Base-by-base conservation (phyloP, 768 basidiomycete species). In the Coprinellus micaceus region DNA sequence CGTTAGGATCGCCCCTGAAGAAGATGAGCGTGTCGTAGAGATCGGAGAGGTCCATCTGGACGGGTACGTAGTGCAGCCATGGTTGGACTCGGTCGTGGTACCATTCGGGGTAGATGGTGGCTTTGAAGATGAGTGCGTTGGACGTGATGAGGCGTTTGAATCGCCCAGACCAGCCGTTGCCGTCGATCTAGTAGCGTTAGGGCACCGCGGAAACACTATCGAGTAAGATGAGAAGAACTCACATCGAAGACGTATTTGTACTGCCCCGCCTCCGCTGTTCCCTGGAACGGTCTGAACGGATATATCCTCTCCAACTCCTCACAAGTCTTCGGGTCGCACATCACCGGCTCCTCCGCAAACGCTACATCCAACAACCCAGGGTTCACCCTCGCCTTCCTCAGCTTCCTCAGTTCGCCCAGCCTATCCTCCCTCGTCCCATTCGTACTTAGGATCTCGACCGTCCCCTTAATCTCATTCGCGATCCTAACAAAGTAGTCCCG, bases 1-100 rank as follows among this genome's bases (percentile, higher is more conserved):
- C 82, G 53, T 80, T 73, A 7, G 74, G 75, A 60, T 80, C 78
- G 0, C 88, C 86, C 0, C 83, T 81, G 71, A 91, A 91, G 73
- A 93, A 93, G 1, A 83, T 69, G 44, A 89, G 74, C 3, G 83
- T 73, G 60, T 91, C 90, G 65, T 88, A 80, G 3, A 91, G 67
- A 67, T 91, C 88, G 0, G 79, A 76, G 11, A 86, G 77, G 59
- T 87, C 84, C 0, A 86, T 57, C 59, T 84, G 80, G 3, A 89
- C 73, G 2, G 88, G 88, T 0, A 90, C 77, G 64, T 89, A 91
- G 66, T 89, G 88, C 1, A 87, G 78, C 85, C 86, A 88, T 0
- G 85, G 82, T 52, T 77, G 78, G 47, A 81, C 71, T 21, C 82
- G 76, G 37, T 83, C 81, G 11, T 69, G 69, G 60, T 72, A 84